Conservation (phyloP, 208 protist species). For the Trypanosoma platydactyli region DNA sequence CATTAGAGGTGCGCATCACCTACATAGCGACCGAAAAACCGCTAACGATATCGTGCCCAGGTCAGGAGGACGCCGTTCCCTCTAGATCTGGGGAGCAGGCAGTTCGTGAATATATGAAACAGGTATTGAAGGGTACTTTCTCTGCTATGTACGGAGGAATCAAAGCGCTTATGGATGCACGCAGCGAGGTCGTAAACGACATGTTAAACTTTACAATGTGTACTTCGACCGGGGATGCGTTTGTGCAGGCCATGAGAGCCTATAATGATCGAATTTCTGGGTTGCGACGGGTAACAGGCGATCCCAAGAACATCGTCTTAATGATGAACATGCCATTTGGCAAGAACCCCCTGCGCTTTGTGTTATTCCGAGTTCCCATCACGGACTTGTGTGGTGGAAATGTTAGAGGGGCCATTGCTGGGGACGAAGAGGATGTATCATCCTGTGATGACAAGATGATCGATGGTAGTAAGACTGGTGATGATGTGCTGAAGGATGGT, state of each 20-base stretch:
- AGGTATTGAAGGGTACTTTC: constrained; percentile 33
- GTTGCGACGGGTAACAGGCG: constrained; percentile 14
- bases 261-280: constrained; percentile 19
- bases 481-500: not conserved
- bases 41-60: constrained; percentile 19
- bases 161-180: constrained; percentile 31
- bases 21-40: constrained; percentile 25
- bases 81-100: constrained; percentile 17
- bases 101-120: constrained; percentile 27
- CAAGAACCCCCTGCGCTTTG: constrained; percentile 19
- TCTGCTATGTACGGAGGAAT: constrained; percentile 37
- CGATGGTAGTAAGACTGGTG: not conserved
- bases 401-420: not conserved
- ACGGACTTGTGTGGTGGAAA: not conserved
- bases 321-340: constrained; percentile 31
- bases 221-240: constrained; percentile 21
- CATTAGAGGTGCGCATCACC: constrained; percentile 31
- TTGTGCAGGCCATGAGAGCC: constrained; percentile 20
- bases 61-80: constrained; percentile 19
- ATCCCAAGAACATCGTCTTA: constrained; percentile 21
- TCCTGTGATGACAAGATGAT: not conserved
- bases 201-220: constrained; percentile 29
- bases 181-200: constrained; percentile 33
- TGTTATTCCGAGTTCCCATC: constrained; percentile 23
- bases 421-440: not conserved